phyloP scores from a whole-genome alignment of 805 yeast genomes.

The Ogataea nitratoaversa region DNA sequence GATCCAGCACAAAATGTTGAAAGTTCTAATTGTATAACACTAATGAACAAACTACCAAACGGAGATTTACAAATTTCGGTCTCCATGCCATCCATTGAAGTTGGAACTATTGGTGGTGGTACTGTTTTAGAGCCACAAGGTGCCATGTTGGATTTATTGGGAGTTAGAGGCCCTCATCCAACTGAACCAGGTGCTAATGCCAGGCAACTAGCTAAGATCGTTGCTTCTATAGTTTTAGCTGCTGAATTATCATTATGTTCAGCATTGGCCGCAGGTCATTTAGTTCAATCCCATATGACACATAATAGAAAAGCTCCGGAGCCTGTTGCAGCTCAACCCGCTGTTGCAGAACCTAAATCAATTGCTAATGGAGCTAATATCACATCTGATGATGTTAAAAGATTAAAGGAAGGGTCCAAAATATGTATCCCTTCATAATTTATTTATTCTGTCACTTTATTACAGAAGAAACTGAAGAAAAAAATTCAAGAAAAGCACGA shows the following conservation, averaged over 20 bases:
- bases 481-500: no score
- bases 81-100: conserved; percentile 99
- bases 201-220: conserved; percentile 83
- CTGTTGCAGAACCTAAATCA: conserved; percentile 9
- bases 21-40: conserved; percentile 93
- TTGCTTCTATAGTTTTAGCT: conserved; percentile 93
- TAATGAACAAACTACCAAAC: conserved; percentile 70
- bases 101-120: conserved; percentile 99
- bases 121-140: conserved; percentile 96
- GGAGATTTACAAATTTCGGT: conserved; percentile 90
- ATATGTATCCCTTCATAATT: conserved; percentile 64
- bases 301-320: conserved; percentile 62
- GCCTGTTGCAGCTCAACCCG: conserved; percentile 26
- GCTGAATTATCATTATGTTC: conserved; percentile 93
- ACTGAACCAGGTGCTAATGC: conserved; percentile 93
- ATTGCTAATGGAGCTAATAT: conserved; percentile 17
- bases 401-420: conserved; percentile 68
- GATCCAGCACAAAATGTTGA: conserved; percentile 99
- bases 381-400: conserved; percentile 33
- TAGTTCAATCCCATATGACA: conserved; percentile 95
- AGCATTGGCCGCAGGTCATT: conserved; percentile 97
- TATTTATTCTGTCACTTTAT: not conserved
- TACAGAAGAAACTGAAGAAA: not conserved
- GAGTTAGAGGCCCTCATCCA: conserved; percentile 94
- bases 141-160: conserved; percentile 89